Evolutionary conservation across 257 asterid genomes (phyloP).

Genomic region (Solanum chmielewskii): DNA sequence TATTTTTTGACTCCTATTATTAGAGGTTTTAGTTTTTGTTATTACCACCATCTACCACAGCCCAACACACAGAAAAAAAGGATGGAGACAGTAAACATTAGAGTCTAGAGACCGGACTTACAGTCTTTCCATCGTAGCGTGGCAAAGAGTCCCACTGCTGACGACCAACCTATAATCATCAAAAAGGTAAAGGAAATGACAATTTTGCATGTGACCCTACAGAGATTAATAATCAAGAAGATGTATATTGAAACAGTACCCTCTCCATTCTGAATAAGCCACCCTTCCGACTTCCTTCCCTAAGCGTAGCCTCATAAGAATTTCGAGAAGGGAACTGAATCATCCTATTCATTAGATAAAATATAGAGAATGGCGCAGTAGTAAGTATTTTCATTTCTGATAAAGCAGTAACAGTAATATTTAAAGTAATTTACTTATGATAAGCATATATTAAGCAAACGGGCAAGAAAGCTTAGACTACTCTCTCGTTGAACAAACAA

Average conservation of each 20-base stretch:
- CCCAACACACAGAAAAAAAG: neutral
- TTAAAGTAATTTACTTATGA: neutral
- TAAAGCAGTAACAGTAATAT: neutral
- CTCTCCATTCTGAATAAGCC: constrained; percentile 34
- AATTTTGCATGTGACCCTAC: neutral
- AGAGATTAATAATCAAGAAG: neutral
- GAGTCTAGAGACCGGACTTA: constrained; percentile 24
- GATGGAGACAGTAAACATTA: neutral
- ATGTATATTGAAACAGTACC: constrained; percentile 27
- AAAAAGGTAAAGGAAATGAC: neutral
- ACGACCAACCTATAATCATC: constrained; percentile 39
- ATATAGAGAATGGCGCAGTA: neutral
- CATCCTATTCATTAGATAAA: constrained; percentile 32
- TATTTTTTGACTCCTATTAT: too few relatives aligned
- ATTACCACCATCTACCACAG: too few relatives aligned
- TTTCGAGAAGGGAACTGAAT: constrained; percentile 44
- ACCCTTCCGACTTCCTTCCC: constrained; percentile 37
- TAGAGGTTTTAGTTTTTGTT: too few relatives aligned
- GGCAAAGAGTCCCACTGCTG: constrained; percentile 38
- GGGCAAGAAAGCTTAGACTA: neutral
- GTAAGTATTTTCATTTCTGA: neutral
- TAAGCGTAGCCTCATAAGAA: constrained; percentile 32
- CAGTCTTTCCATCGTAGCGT: constrained; percentile 73
- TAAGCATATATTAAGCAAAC: neutral
- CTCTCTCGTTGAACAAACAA: neutral